These are phyloP conservation scores for Talaromyces adpressus DNA, from an alignment of 495 filamentous ascomycete genomes.

Conservation along the genomic window DNA sequence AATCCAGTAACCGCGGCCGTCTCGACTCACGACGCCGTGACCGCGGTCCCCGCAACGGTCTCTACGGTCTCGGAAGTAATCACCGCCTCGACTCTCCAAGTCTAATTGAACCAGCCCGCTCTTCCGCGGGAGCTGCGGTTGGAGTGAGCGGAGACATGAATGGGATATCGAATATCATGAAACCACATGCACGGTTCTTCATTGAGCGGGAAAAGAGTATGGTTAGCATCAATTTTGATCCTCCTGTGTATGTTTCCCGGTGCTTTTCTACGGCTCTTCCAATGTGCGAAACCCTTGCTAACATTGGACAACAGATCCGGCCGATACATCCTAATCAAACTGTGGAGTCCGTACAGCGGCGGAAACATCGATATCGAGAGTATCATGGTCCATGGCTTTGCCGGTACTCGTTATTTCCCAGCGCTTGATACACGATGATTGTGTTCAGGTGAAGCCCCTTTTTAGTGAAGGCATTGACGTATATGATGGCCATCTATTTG, in stretches of 20 bases:
- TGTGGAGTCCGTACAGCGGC: constrained; percentile 64
- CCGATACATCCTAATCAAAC: constrained; percentile 73
- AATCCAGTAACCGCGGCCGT: constrained; percentile 21
- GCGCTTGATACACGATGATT: constrained; percentile 2
- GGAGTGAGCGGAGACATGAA: constrained; percentile 15
- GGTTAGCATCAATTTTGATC: constrained; percentile 83
- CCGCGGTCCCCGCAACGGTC: constrained; percentile 15
- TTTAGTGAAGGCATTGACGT: background rate
- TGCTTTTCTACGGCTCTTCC: background rate
- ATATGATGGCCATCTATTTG: background rate
- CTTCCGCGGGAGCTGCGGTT: background rate
- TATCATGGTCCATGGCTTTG: constrained; percentile 71
- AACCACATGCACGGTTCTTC: constrained; percentile 69
- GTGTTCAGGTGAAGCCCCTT: background rate
- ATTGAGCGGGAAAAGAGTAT: constrained; percentile 74
- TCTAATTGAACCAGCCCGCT: constrained; percentile 15
- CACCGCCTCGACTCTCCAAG: constrained; percentile 22
- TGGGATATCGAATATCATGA: constrained; percentile 49
- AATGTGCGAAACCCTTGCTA: constrained; percentile 7
- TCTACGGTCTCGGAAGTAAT: constrained; percentile 15
- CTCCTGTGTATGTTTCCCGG: constrained; percentile 61
- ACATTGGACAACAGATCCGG: constrained; percentile 42
- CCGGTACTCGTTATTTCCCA: constrained; percentile 75
- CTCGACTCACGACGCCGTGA: constrained; percentile 21
- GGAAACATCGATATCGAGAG: constrained; percentile 84